phyloP scores from a whole-genome alignment of 495 filamentous ascomycete genomes.

The Hamigera avellanea region DNA sequence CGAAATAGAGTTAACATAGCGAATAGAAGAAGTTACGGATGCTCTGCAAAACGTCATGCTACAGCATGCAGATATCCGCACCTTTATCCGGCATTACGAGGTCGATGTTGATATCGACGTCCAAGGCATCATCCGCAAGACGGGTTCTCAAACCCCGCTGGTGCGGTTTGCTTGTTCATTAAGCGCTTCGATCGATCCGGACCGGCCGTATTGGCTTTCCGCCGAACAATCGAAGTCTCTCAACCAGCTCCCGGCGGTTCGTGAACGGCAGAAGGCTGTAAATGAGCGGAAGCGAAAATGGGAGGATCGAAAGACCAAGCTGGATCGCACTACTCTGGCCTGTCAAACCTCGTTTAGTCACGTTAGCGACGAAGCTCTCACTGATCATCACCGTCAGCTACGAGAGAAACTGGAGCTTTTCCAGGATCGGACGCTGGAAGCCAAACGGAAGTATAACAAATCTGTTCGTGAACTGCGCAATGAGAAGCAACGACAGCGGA shows the following conservation, averaged over 20 bases:
- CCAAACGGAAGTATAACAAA: constrained; percentile 6
- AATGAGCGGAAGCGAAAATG: constrained; percentile 2
- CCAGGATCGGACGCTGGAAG: not conserved
- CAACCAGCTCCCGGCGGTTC: constrained; percentile 8
- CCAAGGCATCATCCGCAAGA: constrained; percentile 13
- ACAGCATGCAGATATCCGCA: constrained; percentile 17
- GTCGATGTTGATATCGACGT: constrained; percentile 16
- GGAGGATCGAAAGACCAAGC: not conserved
- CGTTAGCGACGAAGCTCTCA: too few species aligned
- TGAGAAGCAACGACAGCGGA: constrained; percentile 12
- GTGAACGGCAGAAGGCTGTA: constrained; percentile 8
- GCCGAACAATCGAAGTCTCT: constrained; percentile 14
- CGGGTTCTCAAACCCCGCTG: constrained; percentile 10
- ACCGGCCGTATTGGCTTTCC: constrained; percentile 9
- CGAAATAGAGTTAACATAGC: constrained; percentile 3
- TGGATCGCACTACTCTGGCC: not conserved
- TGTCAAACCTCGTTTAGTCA: too few species aligned
- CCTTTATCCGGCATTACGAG: constrained; percentile 19
- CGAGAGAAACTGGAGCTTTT: not conserved
- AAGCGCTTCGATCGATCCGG: constrained; percentile 16
- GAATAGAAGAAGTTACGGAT: constrained; percentile 18
- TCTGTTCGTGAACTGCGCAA: constrained; percentile 4
- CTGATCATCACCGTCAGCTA: not conserved
- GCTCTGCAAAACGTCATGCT: constrained; percentile 22
- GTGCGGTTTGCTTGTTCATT: constrained; percentile 16